Conservation (phyloP, 495 filamentous ascomycete species). For the Trichoderma reesei region DNA sequence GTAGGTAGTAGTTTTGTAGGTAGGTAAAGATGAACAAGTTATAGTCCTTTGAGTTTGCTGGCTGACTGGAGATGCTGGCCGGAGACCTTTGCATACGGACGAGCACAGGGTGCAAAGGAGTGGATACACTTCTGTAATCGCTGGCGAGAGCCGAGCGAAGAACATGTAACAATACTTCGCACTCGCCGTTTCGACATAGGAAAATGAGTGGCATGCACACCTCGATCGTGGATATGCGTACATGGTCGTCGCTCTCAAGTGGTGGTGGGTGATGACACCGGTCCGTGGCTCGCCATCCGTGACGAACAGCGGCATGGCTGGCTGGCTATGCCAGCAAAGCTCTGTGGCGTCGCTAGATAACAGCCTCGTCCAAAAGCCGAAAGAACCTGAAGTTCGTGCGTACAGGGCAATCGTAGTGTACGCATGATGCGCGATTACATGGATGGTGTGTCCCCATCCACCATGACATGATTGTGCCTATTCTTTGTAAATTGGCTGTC, state of each 20-base stretch:
- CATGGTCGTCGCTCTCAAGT: background rate
- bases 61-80: background rate
- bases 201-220: background rate
- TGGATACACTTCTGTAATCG: background rate
- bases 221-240: background rate
- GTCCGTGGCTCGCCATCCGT: background rate
- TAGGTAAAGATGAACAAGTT: too few relatives aligned
- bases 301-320: background rate
- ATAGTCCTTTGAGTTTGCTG: too few relatives aligned
- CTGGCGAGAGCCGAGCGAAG: background rate
- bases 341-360: slow-evolving; percentile 2
- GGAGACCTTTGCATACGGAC: background rate
- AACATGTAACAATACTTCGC: too few relatives aligned
- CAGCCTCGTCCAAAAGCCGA: slow-evolving; percentile 2
- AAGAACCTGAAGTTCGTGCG: background rate
- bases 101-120: background rate
- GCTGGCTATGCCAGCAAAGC: background rate
- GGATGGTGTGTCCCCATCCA: background rate
- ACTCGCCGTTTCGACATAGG: background rate
- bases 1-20: too few relatives aligned
- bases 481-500: background rate
- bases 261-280: background rate
- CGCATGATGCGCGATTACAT: background rate
- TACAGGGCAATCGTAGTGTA: too few relatives aligned
- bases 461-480: background rate